A percentile compares a stretch with the other conserved stretches of the same genome.
These are phyloP conservation scores for Umbilicaria muhlenbergii DNA, from an alignment of 495 filamentous ascomycete species.

Conservation along the genomic window DNA sequence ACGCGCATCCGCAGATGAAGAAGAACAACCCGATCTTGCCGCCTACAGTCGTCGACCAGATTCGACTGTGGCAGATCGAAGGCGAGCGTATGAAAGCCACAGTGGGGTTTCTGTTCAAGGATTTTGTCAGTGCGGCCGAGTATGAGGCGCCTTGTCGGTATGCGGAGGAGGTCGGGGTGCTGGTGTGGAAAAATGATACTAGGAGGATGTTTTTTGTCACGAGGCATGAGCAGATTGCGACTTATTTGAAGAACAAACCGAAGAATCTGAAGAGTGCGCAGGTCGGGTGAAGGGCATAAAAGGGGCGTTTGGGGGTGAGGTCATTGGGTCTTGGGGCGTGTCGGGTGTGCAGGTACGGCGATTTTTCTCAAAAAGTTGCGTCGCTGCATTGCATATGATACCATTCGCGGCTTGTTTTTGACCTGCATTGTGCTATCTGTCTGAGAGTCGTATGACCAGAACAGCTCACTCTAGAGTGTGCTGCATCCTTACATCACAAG, in stretches of 20 bases:
- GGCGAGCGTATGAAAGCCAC: conserved; percentile 78
- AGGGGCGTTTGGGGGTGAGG: neutral
- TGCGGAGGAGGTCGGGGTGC: conserved; percentile 82
- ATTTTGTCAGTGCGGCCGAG: conserved; percentile 61
- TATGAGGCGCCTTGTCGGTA: conserved; percentile 62
- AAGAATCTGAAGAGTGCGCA: conserved; percentile 4
- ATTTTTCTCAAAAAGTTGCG: too few species aligned
- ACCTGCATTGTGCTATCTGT: neutral
- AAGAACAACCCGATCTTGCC: conserved; percentile 53
- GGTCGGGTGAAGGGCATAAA: neutral
- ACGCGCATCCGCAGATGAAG: conserved; percentile 85
- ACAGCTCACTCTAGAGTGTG: neutral
- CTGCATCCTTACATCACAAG: conserved; percentile 1
- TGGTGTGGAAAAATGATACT: conserved; percentile 68
- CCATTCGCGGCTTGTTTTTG: too few species aligned
- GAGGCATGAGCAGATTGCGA: conserved; percentile 66
- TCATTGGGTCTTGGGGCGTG: neutral
- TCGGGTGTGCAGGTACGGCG: neutral
- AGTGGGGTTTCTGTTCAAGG: conserved; percentile 73
- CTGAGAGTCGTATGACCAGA: neutral
- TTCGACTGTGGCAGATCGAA: conserved; percentile 93
- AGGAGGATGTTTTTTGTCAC: conserved; percentile 79
- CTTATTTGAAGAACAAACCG: conserved; percentile 55
- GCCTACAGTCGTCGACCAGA: conserved; percentile 94
- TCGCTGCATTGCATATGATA: too few species aligned